Base-by-base conservation (phyloP, 2,329 filamentous ascomycete species). In the Botrytis pseudocinerea region DNA sequence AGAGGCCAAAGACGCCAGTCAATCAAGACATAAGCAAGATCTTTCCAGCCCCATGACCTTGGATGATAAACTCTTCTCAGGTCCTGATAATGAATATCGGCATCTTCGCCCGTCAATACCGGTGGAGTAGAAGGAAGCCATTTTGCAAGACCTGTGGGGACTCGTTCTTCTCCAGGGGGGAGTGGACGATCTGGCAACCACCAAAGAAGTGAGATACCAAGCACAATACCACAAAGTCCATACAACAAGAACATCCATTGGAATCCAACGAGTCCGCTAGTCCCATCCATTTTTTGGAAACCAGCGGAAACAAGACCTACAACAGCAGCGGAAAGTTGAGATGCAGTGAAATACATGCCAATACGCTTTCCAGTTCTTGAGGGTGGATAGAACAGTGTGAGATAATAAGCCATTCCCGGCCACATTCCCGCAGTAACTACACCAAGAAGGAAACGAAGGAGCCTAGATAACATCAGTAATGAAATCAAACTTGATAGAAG, bases 161-260 rank as follows among this genome's bases (percentile, higher is more conserved):
- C 72, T 65, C 73, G 75, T 20, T 71, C 54, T 80, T 92, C 84
- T n/a, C 92, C 93, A 0, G 94, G 94, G 0, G 90, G 86, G 4
- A 92, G 83, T 5, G 94, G 94, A 4, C 94, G 89, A 78, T 97
- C 94, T 0, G 94, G 94, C 14, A 97, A 87, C 94, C 94, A 97
- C 93, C 93, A 97, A 4, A 97, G 87, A 48, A 97, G 85, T 6
- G 84, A 81, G 66, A 97, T 83, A 25, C 93, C 94, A 35, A 95
- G 86, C 2, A 92, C 82, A 46, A 95, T 85, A 3, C 90, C 92
- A 69, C 93, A 87, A 16, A 97, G 84, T 2, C 94, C 94, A 78
- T 95, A 97, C 32, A 97, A 83, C 64, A 97, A 86, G 80, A 97
- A 97, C 94, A 97, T 97, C 93, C 93, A 96, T 76, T 92, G 91